Conservation (phyloP, 1,139 yeast genomes). For the Candida pseudoviswanathii region DNA sequence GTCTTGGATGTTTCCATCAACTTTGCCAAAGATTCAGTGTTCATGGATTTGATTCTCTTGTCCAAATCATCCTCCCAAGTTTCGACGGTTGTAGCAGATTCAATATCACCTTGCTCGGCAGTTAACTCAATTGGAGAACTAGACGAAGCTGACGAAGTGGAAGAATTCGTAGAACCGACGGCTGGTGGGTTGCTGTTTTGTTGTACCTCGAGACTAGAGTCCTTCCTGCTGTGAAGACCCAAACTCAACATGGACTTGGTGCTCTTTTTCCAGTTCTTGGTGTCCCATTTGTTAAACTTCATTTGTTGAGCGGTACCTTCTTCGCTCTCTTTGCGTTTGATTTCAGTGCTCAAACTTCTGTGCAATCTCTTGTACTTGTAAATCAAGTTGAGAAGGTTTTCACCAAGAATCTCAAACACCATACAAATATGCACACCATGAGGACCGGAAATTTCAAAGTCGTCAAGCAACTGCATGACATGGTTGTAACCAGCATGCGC, state of each 20-base stretch:
- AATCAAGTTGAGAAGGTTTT: constrained; percentile 41
- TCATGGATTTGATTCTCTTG: constrained; percentile 15
- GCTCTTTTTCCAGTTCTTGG: constrained; percentile 23
- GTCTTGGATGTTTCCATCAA: constrained; percentile 18
- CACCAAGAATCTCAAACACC: constrained; percentile 49
- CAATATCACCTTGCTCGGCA: constrained; percentile 12
- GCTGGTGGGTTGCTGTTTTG: constrained; percentile 1
- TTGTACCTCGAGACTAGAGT: neutral
- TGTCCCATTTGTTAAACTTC: constrained; percentile 26
- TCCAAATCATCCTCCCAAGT: constrained; percentile 13
- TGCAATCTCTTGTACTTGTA: constrained; percentile 34
- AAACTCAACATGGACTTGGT: constrained; percentile 29
- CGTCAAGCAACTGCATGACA: constrained; percentile 43
- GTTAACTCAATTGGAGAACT: constrained; percentile 10
- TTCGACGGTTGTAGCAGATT: constrained; percentile 12
- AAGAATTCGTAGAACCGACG: constrained; percentile 4
- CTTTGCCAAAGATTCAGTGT: constrained; percentile 18
- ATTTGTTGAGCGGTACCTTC: constrained; percentile 11
- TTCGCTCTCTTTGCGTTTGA: constrained; percentile 12
- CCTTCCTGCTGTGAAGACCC: constrained; percentile 21
- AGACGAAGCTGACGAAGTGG: constrained; percentile 13
- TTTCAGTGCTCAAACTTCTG: constrained; percentile 13
- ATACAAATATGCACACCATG: constrained; percentile 47
- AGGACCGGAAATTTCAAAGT: constrained; percentile 43
- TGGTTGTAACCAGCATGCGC: constrained; percentile 41